Evolutionary conservation across 1,284 basidiomycete species (phyloP), one percentile per base, ranked within the genome.

Genomic region (Ustilago cynodontis): DNA sequence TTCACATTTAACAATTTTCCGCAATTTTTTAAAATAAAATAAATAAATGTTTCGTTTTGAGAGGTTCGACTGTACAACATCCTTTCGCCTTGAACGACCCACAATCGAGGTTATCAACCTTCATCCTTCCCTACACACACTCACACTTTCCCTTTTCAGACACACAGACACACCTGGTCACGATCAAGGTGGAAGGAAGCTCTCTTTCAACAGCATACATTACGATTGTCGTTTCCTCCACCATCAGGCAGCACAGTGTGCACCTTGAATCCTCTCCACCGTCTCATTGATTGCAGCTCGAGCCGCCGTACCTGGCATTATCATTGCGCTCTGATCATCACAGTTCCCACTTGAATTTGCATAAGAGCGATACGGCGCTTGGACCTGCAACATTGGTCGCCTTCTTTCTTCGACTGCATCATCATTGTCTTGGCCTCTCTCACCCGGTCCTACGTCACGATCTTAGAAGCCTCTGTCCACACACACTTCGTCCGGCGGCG

Each of bases 281-380:
- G 5, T 11, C n/a, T 11, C 41, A 43, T 43, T 20, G 8, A 20
- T 20, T 20, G 11, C 7, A 43, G 11, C 41, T 20, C 41, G 41
- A 43, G 41, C 41, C 41, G 41, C 41, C 18, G 37, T 39, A 16
- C 37, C 37, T 39, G 37, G 14, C 37, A 18, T n/a, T 5, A 33
- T 5, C 16, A 43, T 43, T 43, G n/a, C n/a, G 41, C 41, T 43
- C 31, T 16, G 37, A 39, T n/a, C 37, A 39, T 16, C 37, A 18
- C 37, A 39, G 37, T 39, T 7, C 31, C n/a, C n/a, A n/a, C n/a
- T n/a, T n/a, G n/a, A n/a, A n/a, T n/a, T n/a, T n/a, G n/a, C n/a
- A n/a, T n/a, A n/a, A n/a, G n/a, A n/a, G 53, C 24, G 53, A 20
- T 26, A 35, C 53, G 20, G 26, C 53, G 37, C 53, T 55, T 28